These are phyloP conservation scores for Lachnellula arida DNA, from an alignment of 2,329 filamentous ascomycete species.

Conservation along the genomic window DNA sequence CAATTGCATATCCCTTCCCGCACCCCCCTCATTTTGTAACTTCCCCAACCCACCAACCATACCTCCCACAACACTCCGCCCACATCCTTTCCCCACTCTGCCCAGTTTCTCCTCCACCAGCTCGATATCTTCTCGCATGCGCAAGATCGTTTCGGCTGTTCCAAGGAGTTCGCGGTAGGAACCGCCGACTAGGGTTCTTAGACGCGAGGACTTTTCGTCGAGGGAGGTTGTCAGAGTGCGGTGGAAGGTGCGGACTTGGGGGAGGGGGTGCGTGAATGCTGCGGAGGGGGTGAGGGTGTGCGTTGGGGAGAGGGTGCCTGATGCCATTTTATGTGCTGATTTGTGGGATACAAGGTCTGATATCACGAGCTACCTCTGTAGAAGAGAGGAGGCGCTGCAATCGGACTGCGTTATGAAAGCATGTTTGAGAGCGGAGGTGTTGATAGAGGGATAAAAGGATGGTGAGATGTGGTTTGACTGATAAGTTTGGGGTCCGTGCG, in stretches of 20 bases:
- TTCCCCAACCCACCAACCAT: constrained; percentile 55
- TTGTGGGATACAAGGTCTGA: neutral
- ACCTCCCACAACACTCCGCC: constrained; percentile 62
- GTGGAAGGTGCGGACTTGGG: constrained; percentile 60
- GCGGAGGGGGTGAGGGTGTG: constrained; percentile 36
- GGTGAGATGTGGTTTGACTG: neutral
- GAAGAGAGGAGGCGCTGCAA: neutral
- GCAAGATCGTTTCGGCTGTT: constrained; percentile 89
- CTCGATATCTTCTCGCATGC: constrained; percentile 77
- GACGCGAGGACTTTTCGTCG: constrained; percentile 57
- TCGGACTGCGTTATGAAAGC: neutral
- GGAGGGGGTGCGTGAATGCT: constrained; percentile 48
- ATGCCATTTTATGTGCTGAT: neutral
- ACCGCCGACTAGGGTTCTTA: constrained; percentile 59
- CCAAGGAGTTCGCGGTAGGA: constrained; percentile 85
- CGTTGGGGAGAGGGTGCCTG: constrained; percentile 47
- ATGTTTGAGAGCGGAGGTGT: neutral
- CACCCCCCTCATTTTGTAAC: constrained; percentile 34
- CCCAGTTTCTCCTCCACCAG: constrained; percentile 66
- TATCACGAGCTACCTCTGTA: neutral
- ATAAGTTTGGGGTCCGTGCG: neutral
- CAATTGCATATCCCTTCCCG: neutral
- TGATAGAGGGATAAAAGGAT: neutral
- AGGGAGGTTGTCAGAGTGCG: constrained; percentile 53
- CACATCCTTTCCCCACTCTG: constrained; percentile 71